phyloP scores from a whole-genome alignment of 108 stramenopile genomes.

The Pinguiococcus pyrenoidosus region DNA sequence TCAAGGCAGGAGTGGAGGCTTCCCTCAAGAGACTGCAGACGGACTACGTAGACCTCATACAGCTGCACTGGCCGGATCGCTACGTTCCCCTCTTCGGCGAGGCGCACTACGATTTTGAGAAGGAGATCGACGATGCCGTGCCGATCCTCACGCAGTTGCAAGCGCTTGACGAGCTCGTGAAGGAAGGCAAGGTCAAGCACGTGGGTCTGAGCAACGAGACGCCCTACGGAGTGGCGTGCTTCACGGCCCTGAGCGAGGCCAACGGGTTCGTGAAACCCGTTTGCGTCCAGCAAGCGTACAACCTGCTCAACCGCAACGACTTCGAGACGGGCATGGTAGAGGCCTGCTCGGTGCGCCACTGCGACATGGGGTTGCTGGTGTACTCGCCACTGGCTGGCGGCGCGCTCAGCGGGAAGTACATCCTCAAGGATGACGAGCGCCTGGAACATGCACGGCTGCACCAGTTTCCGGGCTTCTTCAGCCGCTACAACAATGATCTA shows the following conservation, averaged over 20 bases:
- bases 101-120: constrained; percentile 44
- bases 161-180: constrained; percentile 56
- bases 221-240: constrained; percentile 78
- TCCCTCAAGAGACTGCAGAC: constrained; percentile 61
- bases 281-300: constrained; percentile 70
- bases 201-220: constrained; percentile 59
- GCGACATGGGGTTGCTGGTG: constrained; percentile 67
- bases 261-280: too few species aligned
- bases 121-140: constrained; percentile 22
- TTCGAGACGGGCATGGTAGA: constrained; percentile 70
- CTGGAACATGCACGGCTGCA: constrained; percentile 44
- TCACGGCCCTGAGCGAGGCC: too few species aligned
- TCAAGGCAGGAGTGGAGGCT: constrained; percentile 61
- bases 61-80: constrained; percentile 84
- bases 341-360: constrained; percentile 56
- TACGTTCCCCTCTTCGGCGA: constrained; percentile 60
- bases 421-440: constrained; percentile 18
- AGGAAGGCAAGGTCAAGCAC: constrained; percentile 22
- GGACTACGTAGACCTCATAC: constrained; percentile 82
- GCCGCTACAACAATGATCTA: constrained; percentile 46
- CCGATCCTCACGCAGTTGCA: background rate
- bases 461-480: constrained; percentile 71
- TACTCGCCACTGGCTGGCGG: constrained; percentile 80
- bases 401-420: constrained; percentile 44
- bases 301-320: constrained; percentile 64